phyloP scores from a whole-genome alignment of 345 rosid species.

The Salix exigua region DNA sequence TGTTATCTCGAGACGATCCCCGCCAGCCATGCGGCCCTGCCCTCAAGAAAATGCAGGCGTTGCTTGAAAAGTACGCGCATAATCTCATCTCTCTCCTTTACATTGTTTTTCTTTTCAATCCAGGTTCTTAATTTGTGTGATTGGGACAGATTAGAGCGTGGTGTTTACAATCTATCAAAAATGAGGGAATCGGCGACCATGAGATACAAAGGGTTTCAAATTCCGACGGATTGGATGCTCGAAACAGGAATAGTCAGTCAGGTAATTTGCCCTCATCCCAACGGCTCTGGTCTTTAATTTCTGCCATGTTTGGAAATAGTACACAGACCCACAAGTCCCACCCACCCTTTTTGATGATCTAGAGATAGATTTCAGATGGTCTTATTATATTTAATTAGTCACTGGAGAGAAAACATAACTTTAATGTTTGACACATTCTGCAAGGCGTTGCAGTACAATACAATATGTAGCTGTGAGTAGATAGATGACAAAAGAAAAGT shows the following conservation, averaged over 20 bases:
- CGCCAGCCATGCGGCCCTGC: conserved; percentile 65
- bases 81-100: no score
- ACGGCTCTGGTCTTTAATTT: neutral
- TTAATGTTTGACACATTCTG: conserved; percentile 19
- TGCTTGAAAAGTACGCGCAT: conserved; percentile 75
- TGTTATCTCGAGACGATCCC: conserved; percentile 58
- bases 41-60: conserved; percentile 88
- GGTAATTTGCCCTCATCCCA: conserved; percentile 33
- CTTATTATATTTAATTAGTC: conserved; percentile 19
- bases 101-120: no score
- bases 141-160: conserved; percentile 71
- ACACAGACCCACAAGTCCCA: neutral
- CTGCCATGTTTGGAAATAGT: neutral
- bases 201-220: conserved; percentile 59
- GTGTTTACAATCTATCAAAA: conserved; percentile 79
- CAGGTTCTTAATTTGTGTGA: neutral
- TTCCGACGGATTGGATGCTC: conserved; percentile 93
- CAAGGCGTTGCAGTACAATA: conserved; percentile 2
- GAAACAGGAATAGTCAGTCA: conserved; percentile 84
- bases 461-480: neutral
- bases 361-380: conserved; percentile 1
- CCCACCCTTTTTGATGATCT: neutral
- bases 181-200: conserved; percentile 84
- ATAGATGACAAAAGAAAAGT: conserved; percentile 34
- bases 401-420: conserved; percentile 8